A percentile compares a stretch with the other conserved stretches of the same genome.
Conservation (phyloP, 176 grass and related monocot species). For the Carex parvula region DNA sequence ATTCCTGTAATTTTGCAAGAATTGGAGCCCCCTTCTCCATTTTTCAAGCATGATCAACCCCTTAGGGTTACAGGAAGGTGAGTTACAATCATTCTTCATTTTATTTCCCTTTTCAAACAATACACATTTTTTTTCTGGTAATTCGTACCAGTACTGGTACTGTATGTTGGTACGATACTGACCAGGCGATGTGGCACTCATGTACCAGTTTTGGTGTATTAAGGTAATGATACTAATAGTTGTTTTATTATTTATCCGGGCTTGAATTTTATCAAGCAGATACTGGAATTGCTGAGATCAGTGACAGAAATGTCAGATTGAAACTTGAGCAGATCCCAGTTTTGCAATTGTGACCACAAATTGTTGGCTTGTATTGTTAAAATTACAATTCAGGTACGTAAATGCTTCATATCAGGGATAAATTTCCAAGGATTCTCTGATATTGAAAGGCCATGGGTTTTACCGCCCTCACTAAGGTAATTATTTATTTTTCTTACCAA, state of each 20-base stretch:
- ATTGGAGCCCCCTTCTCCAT: constrained; percentile 48
- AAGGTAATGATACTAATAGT: no score
- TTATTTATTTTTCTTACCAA: background rate
- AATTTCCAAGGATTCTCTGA: no score
- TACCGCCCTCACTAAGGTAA: constrained; percentile 34
- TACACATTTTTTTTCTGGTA: no score
- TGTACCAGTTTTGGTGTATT: no score
- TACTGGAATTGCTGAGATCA: constrained; percentile 45
- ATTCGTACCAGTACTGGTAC: no score
- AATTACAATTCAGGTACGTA: no score
- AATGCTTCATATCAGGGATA: no score
- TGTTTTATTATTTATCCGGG: constrained; percentile 35
- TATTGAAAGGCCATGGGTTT: background rate
- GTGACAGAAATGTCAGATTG: constrained; percentile 34
- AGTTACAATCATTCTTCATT: background rate
- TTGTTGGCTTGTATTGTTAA: no score
- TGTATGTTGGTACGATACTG: no score
- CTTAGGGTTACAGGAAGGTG: constrained; percentile 74
- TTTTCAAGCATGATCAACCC: constrained; percentile 66
- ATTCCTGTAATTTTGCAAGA: constrained; percentile 57
- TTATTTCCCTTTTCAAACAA: background rate
- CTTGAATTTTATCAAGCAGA: constrained; percentile 60
- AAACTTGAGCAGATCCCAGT: constrained; percentile 29
- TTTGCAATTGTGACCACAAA: no score
- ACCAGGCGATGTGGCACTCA: no score